phyloP scores from a whole-genome alignment of 2,329 filamentous ascomycete genomes.

The Beauveria caledonica region DNA sequence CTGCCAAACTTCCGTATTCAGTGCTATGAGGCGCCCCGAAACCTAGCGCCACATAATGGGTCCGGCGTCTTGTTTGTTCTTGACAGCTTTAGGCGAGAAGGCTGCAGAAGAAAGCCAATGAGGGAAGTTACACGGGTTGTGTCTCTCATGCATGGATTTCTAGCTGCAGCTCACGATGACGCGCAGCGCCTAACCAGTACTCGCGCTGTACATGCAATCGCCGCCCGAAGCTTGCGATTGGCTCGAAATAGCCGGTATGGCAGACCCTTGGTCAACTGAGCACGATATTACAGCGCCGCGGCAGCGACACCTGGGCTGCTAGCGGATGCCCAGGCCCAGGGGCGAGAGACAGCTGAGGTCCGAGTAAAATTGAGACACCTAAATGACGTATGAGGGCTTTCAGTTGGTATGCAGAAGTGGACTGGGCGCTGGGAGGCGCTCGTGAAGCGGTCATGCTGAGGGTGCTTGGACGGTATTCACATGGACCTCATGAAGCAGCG shows the following conservation, averaged over 20 bases:
- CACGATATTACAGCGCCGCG: not conserved
- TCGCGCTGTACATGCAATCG: not conserved
- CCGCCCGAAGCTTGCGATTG: not conserved
- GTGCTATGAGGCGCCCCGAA: constrained; percentile 7
- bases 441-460: not conserved
- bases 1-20: not conserved
- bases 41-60: not conserved
- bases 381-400: not conserved
- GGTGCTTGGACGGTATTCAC: not conserved
- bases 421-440: not conserved
- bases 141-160: not conserved
- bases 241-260: not conserved
- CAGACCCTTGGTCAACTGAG: not conserved
- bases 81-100: not conserved
- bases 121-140: not conserved
- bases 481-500: not conserved
- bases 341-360: not conserved
- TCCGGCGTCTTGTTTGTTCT: not conserved
- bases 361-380: not conserved
- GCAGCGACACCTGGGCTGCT: not conserved
- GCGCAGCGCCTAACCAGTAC: not conserved
- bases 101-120: not conserved
- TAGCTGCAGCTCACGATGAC: not conserved
- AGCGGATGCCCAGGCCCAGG: not conserved
- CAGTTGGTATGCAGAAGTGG: not conserved